These are phyloP conservation scores for Leucoagaricus sp. DNA, from an alignment of 1,284 basidiomycete genomes.

Conservation along the genomic window DNA sequence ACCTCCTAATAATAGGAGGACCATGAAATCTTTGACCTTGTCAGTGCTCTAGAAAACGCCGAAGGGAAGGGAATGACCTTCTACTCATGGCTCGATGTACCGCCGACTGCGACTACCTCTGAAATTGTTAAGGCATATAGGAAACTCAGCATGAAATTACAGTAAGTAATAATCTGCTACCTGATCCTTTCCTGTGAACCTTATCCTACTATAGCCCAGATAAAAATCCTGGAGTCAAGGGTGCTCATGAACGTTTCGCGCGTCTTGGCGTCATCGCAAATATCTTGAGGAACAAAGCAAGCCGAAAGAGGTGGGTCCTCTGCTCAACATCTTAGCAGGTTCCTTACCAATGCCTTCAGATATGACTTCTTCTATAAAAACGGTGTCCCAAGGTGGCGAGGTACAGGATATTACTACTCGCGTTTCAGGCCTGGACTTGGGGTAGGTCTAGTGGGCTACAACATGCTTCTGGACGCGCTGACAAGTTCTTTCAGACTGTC, in stretches of 20 bases:
- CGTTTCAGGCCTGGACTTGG: conserved; percentile 89
- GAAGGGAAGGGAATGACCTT: conserved; percentile 92
- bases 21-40: conserved; percentile 96
- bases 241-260: conserved; percentile 84
- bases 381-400: conserved; percentile 87
- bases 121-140: conserved; percentile 89
- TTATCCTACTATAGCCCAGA: conserved; percentile 81
- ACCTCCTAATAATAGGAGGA: conserved; percentile 60
- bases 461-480: background rate
- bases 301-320: conserved; percentile 65
- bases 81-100: conserved; percentile 83
- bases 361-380: conserved; percentile 94
- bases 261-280: conserved; percentile 83
- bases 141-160: conserved; percentile 84
- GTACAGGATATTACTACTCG: conserved; percentile 89
- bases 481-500: conserved; percentile 53
- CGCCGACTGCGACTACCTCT: conserved; percentile 64
- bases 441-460: conserved; percentile 43
- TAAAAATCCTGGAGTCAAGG: conserved; percentile 85
- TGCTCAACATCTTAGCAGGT: background rate
- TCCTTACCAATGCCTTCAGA: conserved; percentile 35
- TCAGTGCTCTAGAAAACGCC: conserved; percentile 75
- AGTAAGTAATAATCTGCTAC: conserved; percentile 57
- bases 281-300: conserved; percentile 77
- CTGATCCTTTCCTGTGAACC: too few relatives aligned